phyloP scores from a whole-genome alignment of 2,329 filamentous ascomycete species.

The Byssothecium circinans region DNA sequence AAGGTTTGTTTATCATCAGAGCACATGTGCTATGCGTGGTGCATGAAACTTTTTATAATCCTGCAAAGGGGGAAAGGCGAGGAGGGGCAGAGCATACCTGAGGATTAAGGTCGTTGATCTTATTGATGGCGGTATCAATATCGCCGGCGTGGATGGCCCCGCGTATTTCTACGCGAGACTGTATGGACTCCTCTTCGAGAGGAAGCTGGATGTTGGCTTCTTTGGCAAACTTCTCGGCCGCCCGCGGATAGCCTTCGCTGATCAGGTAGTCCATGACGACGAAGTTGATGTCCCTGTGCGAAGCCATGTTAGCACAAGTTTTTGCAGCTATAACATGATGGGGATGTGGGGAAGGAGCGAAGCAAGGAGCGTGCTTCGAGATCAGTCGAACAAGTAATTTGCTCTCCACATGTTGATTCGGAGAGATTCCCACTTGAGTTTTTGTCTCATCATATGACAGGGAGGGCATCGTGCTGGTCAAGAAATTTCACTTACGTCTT shows the following conservation, averaged over 20 bases:
- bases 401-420: slow-evolving; percentile 93
- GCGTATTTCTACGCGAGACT: slow-evolving; percentile 78
- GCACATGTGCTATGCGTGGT: slow-evolving; percentile 95
- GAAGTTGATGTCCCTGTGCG: slow-evolving; percentile 83
- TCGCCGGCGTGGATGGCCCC: slow-evolving; percentile 83
- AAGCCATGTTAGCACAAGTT: slow-evolving; percentile 26
- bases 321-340: slow-evolving; percentile 1
- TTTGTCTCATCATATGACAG: slow-evolving; percentile 73
- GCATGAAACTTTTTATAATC: slow-evolving; percentile 99
- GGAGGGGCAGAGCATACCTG: slow-evolving; percentile 65
- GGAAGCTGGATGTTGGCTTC: slow-evolving; percentile 85
- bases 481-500: slow-evolving; percentile 77
- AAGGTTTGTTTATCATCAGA: slow-evolving; percentile 87
- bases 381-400: slow-evolving; percentile 77
- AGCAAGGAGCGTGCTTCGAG: slow-evolving; percentile 26
- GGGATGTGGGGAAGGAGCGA: slow-evolving; percentile 5
- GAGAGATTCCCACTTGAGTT: slow-evolving; percentile 99
- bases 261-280: slow-evolving; percentile 96
- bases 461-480: background rate
- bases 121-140: slow-evolving; percentile 81
- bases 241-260: slow-evolving; percentile 89
- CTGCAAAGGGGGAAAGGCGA: slow-evolving; percentile 57
- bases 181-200: slow-evolving; percentile 72
- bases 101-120: slow-evolving; percentile 85
- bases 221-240: slow-evolving; percentile 88